Evolutionary conservation across 441 rosid species (phyloP).

Genomic region (Metrosideros polymorpha): DNA sequence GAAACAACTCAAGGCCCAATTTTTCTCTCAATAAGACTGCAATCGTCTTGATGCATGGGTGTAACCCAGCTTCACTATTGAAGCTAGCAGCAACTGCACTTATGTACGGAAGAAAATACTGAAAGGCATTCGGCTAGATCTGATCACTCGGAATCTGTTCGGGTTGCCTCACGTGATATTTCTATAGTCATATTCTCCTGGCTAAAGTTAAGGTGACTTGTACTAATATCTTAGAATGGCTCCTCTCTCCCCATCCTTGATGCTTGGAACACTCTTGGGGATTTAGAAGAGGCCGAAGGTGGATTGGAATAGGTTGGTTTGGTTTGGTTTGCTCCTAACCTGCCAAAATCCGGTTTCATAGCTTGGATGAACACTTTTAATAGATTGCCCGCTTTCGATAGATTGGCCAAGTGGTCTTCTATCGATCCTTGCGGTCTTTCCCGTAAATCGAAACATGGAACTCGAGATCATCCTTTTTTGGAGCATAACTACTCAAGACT

Average conservation of each 20-base stretch:
- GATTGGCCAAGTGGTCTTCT: too few species aligned
- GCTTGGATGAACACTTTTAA: background rate
- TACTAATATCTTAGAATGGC: background rate
- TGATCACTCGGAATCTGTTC: background rate
- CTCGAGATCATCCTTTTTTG: background rate
- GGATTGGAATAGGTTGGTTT: background rate
- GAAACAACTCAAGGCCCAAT: background rate
- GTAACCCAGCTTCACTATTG: background rate
- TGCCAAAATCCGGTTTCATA: background rate
- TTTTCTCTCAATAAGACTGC: background rate
- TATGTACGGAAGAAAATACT: background rate
- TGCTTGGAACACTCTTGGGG: background rate
- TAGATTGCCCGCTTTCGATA: background rate
- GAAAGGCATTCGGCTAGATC: too few species aligned
- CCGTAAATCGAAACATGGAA: background rate
- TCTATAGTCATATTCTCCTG: background rate
- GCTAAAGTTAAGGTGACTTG: background rate
- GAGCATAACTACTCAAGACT: background rate
- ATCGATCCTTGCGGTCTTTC: background rate
- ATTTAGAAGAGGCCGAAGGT: background rate
- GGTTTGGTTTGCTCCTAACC: background rate
- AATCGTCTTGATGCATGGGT: background rate
- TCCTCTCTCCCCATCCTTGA: background rate
- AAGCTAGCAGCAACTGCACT: background rate
- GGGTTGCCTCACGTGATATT: fast-evolving